phyloP scores from a whole-genome alignment of 805 yeast genomes.

The Teunomyces atbi region DNA sequence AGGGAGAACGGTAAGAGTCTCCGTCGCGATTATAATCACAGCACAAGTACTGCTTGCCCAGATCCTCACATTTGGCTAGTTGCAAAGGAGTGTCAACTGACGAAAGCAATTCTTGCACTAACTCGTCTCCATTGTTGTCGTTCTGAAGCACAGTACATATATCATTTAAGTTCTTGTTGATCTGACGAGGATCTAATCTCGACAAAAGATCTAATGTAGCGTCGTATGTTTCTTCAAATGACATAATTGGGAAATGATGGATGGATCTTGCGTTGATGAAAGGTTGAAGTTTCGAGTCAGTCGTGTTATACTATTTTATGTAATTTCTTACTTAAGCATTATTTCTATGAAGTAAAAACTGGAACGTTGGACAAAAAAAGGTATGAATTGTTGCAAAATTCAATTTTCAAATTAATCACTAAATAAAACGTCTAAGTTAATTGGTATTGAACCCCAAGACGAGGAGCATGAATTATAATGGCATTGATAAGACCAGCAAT shows the following conservation, averaged over 20 bases:
- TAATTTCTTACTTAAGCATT: background rate
- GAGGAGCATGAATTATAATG: conserved; percentile 64
- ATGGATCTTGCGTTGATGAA: background rate
- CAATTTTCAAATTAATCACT: background rate
- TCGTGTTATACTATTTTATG: background rate
- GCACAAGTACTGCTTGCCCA: conserved; percentile 70
- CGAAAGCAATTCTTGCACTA: conserved; percentile 84
- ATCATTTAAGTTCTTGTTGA: conserved; percentile 31
- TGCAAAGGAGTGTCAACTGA: conserved; percentile 84
- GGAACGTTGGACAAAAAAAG: too few relatives aligned
- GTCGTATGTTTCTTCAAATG: conserved; percentile 16
- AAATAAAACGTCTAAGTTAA: background rate
- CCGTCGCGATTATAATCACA: conserved; percentile 97
- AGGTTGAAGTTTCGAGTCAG: background rate
- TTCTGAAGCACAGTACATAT: conserved; percentile 35
- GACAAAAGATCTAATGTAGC: conserved; percentile 41
- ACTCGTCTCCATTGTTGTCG: conserved; percentile 36
- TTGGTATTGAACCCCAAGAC: conserved; percentile 29
- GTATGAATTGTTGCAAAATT: background rate
- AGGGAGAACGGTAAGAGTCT: conserved; percentile 88
- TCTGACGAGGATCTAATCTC: conserved; percentile 39
- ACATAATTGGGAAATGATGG: background rate
- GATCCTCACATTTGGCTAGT: conserved; percentile 45
- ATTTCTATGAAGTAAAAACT: too few relatives aligned
- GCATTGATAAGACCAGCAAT: conserved; percentile 67